Evolutionary conservation across 257 asterid genomes (phyloP).

Genomic region (Cruciata laevipes): DNA sequence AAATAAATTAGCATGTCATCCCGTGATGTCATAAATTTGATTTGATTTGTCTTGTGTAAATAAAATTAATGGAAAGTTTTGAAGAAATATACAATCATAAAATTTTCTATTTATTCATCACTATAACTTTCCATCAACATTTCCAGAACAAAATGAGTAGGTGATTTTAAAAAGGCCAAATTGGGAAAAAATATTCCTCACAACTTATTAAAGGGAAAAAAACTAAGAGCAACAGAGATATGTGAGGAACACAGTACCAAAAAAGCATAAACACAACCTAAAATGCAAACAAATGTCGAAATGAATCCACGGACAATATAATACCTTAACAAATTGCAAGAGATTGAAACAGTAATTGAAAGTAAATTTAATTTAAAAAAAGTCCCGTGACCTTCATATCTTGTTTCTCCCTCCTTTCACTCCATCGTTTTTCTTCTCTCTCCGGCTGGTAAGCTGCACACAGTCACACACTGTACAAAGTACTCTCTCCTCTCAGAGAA

Average conservation of each 20-base stretch:
- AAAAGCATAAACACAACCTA: neutral
- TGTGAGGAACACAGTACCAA: too few relatives aligned
- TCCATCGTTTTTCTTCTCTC: conserved; percentile 19
- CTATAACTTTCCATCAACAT: too few relatives aligned
- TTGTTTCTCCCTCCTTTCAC: conserved; percentile 57
- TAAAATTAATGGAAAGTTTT: too few relatives aligned
- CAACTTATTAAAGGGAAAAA: too few relatives aligned
- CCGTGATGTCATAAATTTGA: too few relatives aligned
- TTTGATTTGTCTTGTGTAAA: too few relatives aligned
- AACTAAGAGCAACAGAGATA: too few relatives aligned
- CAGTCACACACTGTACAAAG: neutral
- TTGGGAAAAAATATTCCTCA: neutral
- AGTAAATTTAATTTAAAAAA: conserved; percentile 34
- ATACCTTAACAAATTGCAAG: neutral
- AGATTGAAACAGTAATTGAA: conserved; percentile 2
- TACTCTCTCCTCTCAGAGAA: neutral
- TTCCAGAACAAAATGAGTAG: too few relatives aligned
- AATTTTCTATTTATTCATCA: too few relatives aligned
- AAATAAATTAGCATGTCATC: too few relatives aligned
- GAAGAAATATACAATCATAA: too few relatives aligned
- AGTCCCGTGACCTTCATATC: conserved; percentile 59
- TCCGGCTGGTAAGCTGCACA: conserved; percentile 16
- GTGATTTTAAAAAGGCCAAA: neutral
- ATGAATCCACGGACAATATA: neutral
- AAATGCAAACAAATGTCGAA: neutral